Evolutionary conservation across 2,329 filamentous ascomycete species (phyloP).

Genomic region (Fusarium oxysporum): DNA sequence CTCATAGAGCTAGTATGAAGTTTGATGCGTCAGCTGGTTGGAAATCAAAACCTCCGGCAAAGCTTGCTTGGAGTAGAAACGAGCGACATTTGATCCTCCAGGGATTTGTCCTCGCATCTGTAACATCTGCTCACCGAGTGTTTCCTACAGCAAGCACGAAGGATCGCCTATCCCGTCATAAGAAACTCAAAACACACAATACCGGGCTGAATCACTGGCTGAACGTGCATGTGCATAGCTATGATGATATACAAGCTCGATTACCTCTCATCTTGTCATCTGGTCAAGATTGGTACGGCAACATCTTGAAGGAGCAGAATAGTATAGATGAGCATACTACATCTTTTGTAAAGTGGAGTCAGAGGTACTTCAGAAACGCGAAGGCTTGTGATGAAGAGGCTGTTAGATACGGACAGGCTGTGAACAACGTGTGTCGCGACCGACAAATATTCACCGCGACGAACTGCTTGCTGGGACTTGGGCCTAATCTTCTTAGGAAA

Average conservation of each 20-base stretch:
- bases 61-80: neutral
- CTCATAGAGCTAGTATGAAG: neutral
- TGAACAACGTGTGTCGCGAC: neutral
- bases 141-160: neutral
- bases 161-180: neutral
- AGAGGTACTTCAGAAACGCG: neutral
- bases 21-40: neutral
- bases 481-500: neutral
- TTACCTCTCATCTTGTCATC: neutral
- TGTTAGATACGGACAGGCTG: neutral
- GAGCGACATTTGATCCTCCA: neutral
- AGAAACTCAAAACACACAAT: neutral
- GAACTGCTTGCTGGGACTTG: neutral
- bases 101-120: neutral
- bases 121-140: neutral
- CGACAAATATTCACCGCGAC: neutral
- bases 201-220: neutral
- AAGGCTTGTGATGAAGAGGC: neutral
- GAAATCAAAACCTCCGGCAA: neutral
- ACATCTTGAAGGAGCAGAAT: neutral
- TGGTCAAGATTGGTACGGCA: neutral
- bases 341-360: neutral
- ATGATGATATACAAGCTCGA: neutral
- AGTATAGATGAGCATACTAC: neutral
- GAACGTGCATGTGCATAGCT: neutral